These are phyloP conservation scores for Auricularia heimuer DNA, from an alignment of 768 basidiomycete genomes.

Conservation along the genomic window DNA sequence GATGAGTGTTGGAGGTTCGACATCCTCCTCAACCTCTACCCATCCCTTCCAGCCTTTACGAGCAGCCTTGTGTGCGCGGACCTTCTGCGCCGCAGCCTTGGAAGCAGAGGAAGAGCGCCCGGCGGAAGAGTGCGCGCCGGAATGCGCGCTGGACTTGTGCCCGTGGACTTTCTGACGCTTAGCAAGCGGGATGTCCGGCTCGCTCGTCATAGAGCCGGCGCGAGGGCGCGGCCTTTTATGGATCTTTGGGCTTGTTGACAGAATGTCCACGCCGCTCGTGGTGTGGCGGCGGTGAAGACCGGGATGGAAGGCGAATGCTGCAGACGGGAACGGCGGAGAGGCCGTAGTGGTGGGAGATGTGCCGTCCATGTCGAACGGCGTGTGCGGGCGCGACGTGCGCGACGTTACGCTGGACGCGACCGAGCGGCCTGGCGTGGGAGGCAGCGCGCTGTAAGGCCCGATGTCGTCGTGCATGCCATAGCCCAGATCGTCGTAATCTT, in stretches of 20 bases:
- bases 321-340: background rate
- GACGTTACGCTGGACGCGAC: slow-evolving; percentile 57
- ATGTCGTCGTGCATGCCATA: too few species aligned
- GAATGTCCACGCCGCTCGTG: background rate
- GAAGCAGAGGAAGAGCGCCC: background rate
- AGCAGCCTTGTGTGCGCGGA: slow-evolving; percentile 23
- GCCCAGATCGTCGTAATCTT: background rate
- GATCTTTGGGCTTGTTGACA: background rate
- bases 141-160: background rate
- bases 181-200: background rate
- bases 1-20: slow-evolving; percentile 60
- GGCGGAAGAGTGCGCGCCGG: background rate
- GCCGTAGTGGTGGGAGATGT: background rate
- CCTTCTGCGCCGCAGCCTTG: background rate
- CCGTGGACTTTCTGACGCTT: background rate
- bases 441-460: too few species aligned
- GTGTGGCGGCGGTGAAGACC: background rate
- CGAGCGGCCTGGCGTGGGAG: slow-evolving; percentile 44
- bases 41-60: slow-evolving; percentile 88
- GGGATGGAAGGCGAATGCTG: background rate
- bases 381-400: slow-evolving; percentile 64
- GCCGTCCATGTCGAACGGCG: slow-evolving; percentile 43
- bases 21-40: slow-evolving; percentile 68
- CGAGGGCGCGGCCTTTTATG: background rate
- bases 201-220: background rate